Evolutionary conservation across 129 eudicot species (phyloP).

Genomic region (Daucus carota): DH1_v3.0 NC_030388.2:21915001-21915500

Average conservation of each 20-base stretch:
- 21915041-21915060: slow-evolving; percentile 75
- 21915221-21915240: slow-evolving; percentile 34
- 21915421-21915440: slow-evolving; percentile 51
- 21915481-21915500: slow-evolving; percentile 94
- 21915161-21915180: slow-evolving; percentile 57
- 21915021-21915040: slow-evolving; percentile 68
- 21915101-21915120: slow-evolving; percentile 16
- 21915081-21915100: slow-evolving; percentile 45
- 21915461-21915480: slow-evolving; percentile 94
- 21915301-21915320: slow-evolving; percentile 19
- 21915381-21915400: slow-evolving; percentile 44
- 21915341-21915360: slow-evolving; percentile 79
- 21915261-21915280: neutral
- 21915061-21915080: slow-evolving; percentile 77
- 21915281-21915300: slow-evolving; percentile 2
- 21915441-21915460: slow-evolving; percentile 78
- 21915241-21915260: slow-evolving; percentile 13
- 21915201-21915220: slow-evolving; percentile 15
- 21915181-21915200: slow-evolving; percentile 28
- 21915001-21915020: neutral
- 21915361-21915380: slow-evolving; percentile 80
- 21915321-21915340: slow-evolving; percentile 45
- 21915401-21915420: slow-evolving; percentile 65
- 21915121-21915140: slow-evolving; percentile 29
- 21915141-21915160: slow-evolving; percentile 42